A percentile compares a stretch with the other conserved stretches of the same genome.
These are phyloP conservation scores for Dissophora ornata DNA, from an alignment of 192 early-diverging fungal genomes.

Conservation along the genomic window DNA sequence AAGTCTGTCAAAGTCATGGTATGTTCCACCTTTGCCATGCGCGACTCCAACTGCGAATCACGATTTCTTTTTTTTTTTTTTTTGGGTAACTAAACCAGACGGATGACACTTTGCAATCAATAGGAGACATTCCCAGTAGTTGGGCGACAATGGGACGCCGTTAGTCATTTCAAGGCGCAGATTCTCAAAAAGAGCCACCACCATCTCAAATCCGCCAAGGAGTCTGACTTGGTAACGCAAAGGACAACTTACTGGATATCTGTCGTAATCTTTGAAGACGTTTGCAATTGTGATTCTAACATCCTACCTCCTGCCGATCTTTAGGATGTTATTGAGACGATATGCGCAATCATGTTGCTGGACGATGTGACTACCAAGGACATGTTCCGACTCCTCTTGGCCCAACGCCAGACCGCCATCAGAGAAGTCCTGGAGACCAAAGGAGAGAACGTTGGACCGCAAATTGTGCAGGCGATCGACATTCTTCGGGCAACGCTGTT, in stretches of 20 bases:
- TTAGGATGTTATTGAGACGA: slow-evolving; percentile 63
- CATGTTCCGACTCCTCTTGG: slow-evolving; percentile 62
- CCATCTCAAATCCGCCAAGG: slow-evolving; percentile 57
- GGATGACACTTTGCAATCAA: no score
- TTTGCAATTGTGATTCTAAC: neutral
- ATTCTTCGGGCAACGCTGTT: slow-evolving; percentile 55
- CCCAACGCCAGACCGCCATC: slow-evolving; percentile 65
- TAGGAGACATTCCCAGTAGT: slow-evolving; percentile 84
- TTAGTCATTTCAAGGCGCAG: slow-evolving; percentile 78
- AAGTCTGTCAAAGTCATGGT: slow-evolving; percentile 41
- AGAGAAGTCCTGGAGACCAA: slow-evolving; percentile 35
- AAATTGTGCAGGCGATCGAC: slow-evolving; percentile 56
- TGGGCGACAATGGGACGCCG: slow-evolving; percentile 86
- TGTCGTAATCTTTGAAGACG: no score
- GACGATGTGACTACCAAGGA: slow-evolving; percentile 68
- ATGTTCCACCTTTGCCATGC: slow-evolving; percentile 14
- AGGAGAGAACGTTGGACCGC: slow-evolving; percentile 36
- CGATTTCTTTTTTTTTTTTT: no score
- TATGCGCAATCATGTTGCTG: slow-evolving; percentile 76
- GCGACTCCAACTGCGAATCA: no score
- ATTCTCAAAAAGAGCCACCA: slow-evolving; percentile 74
- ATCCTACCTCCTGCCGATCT: neutral
- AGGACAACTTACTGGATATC: neutral
- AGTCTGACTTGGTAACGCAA: slow-evolving; percentile 60
- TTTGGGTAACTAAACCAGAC: no score